Base-by-base conservation (phyloP, 768 basidiomycete species). In the Leccinum longicurvipes region DNA sequence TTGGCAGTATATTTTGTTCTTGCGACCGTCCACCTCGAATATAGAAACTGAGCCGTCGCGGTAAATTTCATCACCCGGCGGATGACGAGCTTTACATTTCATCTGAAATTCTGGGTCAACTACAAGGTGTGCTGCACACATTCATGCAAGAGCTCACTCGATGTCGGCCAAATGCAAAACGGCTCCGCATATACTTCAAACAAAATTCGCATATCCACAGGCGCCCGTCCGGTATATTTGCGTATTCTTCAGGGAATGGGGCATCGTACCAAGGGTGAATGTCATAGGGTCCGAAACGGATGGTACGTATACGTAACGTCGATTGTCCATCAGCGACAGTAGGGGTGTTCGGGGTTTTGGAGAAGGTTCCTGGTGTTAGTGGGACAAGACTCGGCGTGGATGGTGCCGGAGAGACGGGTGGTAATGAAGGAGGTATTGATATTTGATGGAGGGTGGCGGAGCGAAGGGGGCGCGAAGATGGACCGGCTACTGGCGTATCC, bases 1-100 rank as follows among this genome's bases (percentile, higher is more conserved):
- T 70, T 99, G 97, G 71, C 97, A 98, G 72, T 98, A 99, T 66
- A 98, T 98, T 91, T 98, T 99, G 79, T 96, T 98, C 76, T 93
- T 93, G 63, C 97, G 83, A 45, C 97, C 97, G 71, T 98, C 97
- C 27, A 99, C 95, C 70, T 99, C 97, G 66, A 96, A 99, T 57
- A 99, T 88, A 6, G 93, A 95, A 42, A 98, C 77, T 28, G 68
- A 69, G 23, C 87, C 87, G 71, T 98, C 96, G 39, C 95, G 81
- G 70, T 99, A 98, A 39, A 99, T 98, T 72, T 98, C 97, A 69
- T 98, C 96, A 9, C 97, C 97, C 15, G 96, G 97, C 7, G 97
- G 97, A 79, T 96, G 91, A 56, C 93, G 80, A 48, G 85, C 81
- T 71, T 94, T 95, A 77, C 97, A 99, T 76, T 98, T 98, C 72